Evolutionary conservation across 2,329 filamentous ascomycete species (phyloP).

Genomic region (Gaeumannomyces tritici): DNA sequence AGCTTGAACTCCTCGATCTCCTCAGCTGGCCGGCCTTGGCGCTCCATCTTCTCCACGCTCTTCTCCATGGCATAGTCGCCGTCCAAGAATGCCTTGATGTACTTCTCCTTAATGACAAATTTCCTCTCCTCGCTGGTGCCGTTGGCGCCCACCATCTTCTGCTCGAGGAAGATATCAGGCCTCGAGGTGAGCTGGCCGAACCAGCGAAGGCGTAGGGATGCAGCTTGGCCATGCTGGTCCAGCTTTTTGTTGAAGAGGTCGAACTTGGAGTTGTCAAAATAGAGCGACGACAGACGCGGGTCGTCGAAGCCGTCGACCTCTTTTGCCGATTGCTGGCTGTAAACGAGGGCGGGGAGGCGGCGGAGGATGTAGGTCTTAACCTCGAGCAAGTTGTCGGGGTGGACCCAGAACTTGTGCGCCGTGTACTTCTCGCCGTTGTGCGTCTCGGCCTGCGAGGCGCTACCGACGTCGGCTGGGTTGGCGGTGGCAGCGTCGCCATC

Average conservation of each 20-base stretch:
- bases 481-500: slow-evolving; percentile 16
- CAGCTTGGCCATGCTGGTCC: slow-evolving; percentile 61
- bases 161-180: slow-evolving; percentile 77
- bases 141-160: slow-evolving; percentile 74
- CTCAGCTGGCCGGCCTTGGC: slow-evolving; percentile 56
- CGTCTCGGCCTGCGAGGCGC: slow-evolving; percentile 35
- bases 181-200: slow-evolving; percentile 73
- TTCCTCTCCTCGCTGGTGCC: slow-evolving; percentile 70
- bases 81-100: slow-evolving; percentile 76
- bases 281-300: slow-evolving; percentile 87
- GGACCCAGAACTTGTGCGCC: slow-evolving; percentile 94
- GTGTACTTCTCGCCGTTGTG: slow-evolving; percentile 65
- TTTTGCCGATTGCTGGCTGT: slow-evolving; percentile 80
- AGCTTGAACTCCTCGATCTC: slow-evolving; percentile 61
- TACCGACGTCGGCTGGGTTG: neutral
- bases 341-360: slow-evolving; percentile 82
- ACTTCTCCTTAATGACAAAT: slow-evolving; percentile 88
- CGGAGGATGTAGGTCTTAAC: slow-evolving; percentile 94
- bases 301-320: slow-evolving; percentile 73
- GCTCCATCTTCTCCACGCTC: slow-evolving; percentile 75
- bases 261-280: slow-evolving; percentile 86
- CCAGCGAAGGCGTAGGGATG: slow-evolving; percentile 83
- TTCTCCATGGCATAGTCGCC: slow-evolving; percentile 91
- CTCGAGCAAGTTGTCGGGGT: slow-evolving; percentile 89
- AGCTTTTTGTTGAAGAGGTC: slow-evolving; percentile 81